phyloP scores from a whole-genome alignment of 371 early-diverging fungal species.

The Mortierella sp. region DNA sequence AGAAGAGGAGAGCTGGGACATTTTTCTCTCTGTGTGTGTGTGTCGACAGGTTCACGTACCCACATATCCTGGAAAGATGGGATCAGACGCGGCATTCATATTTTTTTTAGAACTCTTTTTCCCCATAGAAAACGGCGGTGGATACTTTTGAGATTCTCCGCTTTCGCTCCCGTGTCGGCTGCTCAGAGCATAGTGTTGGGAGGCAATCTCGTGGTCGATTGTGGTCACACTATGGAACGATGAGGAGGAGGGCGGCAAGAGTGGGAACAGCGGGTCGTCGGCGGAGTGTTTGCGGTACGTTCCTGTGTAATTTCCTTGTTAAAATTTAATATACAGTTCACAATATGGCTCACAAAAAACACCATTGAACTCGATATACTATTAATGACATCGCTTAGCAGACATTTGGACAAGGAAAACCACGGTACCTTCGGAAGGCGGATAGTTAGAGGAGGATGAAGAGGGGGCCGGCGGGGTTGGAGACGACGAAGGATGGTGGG shows the following conservation, averaged over 20 bases:
- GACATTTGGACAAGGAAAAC: too few species aligned
- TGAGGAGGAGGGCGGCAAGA: slow-evolving; percentile 24
- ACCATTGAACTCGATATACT: too few species aligned
- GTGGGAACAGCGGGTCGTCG: slow-evolving; percentile 29
- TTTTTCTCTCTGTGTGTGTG: too few species aligned
- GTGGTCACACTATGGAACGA: slow-evolving; percentile 28
- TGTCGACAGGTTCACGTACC: slow-evolving; percentile 7
- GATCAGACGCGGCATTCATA: slow-evolving; percentile 13
- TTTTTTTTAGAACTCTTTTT: slow-evolving; percentile 39
- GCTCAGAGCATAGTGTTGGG: slow-evolving; percentile 14
- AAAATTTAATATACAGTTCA: too few species aligned
- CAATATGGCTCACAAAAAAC: too few species aligned
- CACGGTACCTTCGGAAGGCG: slow-evolving; percentile 23
- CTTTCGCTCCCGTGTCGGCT: slow-evolving; percentile 43
- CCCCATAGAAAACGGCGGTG: slow-evolving; percentile 29
- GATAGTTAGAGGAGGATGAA: slow-evolving; percentile 9
- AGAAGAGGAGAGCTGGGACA: too few species aligned
- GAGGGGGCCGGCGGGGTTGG: background rate
- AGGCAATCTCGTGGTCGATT: slow-evolving; percentile 23
- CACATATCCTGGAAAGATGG: slow-evolving; percentile 26
- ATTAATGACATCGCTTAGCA: too few species aligned
- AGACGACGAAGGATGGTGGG: slow-evolving; percentile 19
- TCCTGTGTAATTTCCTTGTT: background rate
- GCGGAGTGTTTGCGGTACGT: slow-evolving; percentile 41
- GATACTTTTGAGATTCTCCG: slow-evolving; percentile 32